phyloP scores from a whole-genome alignment of 73 alveolate genomes.

The Blepharisma stoltei region DNA sequence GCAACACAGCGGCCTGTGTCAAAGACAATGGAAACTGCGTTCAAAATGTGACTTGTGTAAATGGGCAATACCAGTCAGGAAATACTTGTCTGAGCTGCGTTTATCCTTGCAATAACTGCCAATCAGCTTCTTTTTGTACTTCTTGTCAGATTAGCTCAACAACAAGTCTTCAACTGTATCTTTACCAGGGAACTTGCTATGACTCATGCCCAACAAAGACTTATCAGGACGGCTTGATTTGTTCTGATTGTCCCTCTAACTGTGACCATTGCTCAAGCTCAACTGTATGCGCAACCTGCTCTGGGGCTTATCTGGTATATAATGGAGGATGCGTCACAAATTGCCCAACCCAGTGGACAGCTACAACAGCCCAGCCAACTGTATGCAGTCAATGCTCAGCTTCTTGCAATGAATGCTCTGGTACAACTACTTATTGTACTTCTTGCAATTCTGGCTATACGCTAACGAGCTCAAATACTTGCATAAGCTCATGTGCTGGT shows the following conservation, averaged over 20 bases:
- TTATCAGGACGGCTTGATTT: not conserved
- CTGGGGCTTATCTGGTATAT: not conserved
- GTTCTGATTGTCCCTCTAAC: not conserved
- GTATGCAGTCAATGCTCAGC: conserved; percentile 1
- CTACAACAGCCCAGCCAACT: not conserved
- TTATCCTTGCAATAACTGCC: conserved; percentile 15
- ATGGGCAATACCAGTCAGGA: conserved; percentile 21
- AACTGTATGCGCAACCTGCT: not conserved
- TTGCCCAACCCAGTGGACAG: not conserved
- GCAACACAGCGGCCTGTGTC: not conserved
- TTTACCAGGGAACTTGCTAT: conserved; percentile 6
- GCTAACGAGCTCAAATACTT: not conserved
- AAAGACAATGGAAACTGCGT: not conserved
- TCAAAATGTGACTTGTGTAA: not conserved
- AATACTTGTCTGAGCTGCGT: not conserved
- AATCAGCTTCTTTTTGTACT: not conserved
- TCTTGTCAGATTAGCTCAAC: not conserved
- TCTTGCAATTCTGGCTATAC: not conserved
- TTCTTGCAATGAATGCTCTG: not conserved
- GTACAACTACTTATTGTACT: not conserved
- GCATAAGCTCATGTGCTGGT: conserved; percentile 16
- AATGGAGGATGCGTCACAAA: not conserved
- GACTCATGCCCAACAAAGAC: not conserved
- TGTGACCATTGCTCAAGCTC: not conserved
- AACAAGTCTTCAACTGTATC: not conserved